Conservation (phyloP, 2,329 filamentous ascomycete species). For the Exophiala oligosperma region DNA sequence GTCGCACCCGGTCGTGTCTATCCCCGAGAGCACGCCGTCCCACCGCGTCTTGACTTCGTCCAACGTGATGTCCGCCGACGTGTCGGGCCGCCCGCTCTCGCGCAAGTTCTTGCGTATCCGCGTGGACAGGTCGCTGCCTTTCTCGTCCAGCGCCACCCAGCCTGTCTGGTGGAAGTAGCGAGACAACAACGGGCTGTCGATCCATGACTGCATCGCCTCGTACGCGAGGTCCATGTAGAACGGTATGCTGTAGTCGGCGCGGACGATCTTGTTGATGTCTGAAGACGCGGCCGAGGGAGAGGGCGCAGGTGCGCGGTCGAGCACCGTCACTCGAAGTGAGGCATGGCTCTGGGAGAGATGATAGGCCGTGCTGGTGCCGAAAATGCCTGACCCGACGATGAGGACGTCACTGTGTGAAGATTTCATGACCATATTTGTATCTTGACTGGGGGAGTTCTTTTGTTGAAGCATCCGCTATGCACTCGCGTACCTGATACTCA, state of each 20-base stretch:
- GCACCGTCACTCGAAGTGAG: slow-evolving; percentile 53
- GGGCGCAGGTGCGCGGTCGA: slow-evolving; percentile 57
- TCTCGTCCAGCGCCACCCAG: slow-evolving; percentile 58
- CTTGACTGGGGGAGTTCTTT: no score
- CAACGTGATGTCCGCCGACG: slow-evolving; percentile 46
- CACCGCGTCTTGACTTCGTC: slow-evolving; percentile 42
- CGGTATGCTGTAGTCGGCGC: slow-evolving; percentile 66
- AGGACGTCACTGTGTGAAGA: slow-evolving; percentile 33
- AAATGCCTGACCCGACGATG: slow-evolving; percentile 66
- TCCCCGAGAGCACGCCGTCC: slow-evolving; percentile 40
- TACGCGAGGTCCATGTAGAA: slow-evolving; percentile 65
- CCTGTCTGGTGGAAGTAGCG: slow-evolving; percentile 61
- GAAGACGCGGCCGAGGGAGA: slow-evolving; percentile 62
- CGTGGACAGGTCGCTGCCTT: slow-evolving; percentile 48
- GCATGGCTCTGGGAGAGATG: slow-evolving; percentile 49
- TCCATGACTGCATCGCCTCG: slow-evolving; percentile 65
- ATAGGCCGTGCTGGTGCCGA: slow-evolving; percentile 66
- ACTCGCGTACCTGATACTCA: no score
- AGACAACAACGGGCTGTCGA: slow-evolving; percentile 56
- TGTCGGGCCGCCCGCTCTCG: slow-evolving; percentile 44
- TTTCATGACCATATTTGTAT: background rate
- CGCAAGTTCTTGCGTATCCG: slow-evolving; percentile 57
- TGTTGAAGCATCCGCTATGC: no score
- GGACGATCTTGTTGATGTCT: slow-evolving; percentile 73
- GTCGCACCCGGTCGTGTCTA: slow-evolving; percentile 40